These are phyloP conservation scores for Sphagnurus paluster DNA, from an alignment of 1,284 basidiomycete species.

Conservation along the genomic window DNA sequence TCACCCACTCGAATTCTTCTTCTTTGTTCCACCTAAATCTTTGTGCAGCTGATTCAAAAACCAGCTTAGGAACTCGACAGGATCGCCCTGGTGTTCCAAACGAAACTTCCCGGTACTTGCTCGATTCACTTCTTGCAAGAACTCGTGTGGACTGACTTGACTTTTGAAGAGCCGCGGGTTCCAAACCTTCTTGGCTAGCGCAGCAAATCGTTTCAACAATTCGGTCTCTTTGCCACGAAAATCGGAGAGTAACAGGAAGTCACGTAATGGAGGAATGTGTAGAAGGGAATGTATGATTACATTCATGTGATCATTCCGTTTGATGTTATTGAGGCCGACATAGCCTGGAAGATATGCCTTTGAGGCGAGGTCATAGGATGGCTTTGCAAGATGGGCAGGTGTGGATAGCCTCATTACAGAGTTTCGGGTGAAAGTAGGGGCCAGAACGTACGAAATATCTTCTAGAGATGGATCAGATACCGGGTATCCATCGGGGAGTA, in stretches of 20 bases:
- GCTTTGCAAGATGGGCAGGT: constrained; percentile 61
- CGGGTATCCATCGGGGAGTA: constrained; percentile 96
- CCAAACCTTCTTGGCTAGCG: constrained; percentile 91
- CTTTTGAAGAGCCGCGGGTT: constrained; percentile 95
- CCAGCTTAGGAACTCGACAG: constrained; percentile 96
- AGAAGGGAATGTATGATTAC: constrained; percentile 93
- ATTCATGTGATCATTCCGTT: constrained; percentile 96
- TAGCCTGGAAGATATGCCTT: constrained; percentile 91
- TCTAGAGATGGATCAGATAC: constrained; percentile 95
- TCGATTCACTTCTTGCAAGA: constrained; percentile 93
- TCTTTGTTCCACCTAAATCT: constrained; percentile 89
- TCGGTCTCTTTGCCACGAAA: constrained; percentile 79
- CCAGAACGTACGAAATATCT: constrained; percentile 90
- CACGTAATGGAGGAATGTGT: constrained; percentile 88
- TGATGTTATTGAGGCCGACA: constrained; percentile 97
- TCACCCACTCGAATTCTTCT: constrained; percentile 78
- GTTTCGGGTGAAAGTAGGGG: constrained; percentile 74
- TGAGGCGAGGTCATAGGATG: constrained; percentile 82
- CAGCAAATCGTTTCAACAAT: constrained; percentile 83
- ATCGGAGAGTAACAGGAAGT: constrained; percentile 80
- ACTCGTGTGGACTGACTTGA: constrained; percentile 98
- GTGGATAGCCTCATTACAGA: constrained; percentile 56
- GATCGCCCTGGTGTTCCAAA: constrained; percentile 93
- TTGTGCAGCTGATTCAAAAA: constrained; percentile 90
- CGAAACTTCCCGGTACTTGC: constrained; percentile 88